Percentiles rank a stretch among this genome's conserved stretches.
These are phyloP conservation scores for Vinca minor DNA, from an alignment of 257 asterid genomes.

Conservation along the genomic window DNA sequence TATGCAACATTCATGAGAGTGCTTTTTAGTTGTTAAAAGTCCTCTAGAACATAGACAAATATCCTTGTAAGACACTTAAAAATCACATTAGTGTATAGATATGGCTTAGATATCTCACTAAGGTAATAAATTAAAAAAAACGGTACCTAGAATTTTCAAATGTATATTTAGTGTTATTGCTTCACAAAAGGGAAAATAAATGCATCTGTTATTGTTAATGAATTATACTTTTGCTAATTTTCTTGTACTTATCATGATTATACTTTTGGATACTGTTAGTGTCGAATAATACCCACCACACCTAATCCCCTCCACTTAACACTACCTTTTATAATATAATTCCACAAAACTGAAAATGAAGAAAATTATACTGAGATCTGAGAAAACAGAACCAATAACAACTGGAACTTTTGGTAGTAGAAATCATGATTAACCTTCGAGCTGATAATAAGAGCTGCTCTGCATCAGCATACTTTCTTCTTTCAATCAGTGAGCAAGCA, in stretches of 20 bases:
- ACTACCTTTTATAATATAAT: not conserved
- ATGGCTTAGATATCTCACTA: not conserved
- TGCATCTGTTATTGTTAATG: not conserved
- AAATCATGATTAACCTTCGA: constrained; percentile 49
- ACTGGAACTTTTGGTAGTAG: constrained; percentile 5
- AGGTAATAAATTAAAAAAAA: not conserved
- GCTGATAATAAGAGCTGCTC: constrained; percentile 82
- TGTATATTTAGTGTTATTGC: not conserved
- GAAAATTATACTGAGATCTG: constrained; percentile 1
- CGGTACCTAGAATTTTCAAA: not conserved
- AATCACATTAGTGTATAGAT: not conserved
- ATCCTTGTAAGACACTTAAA: not conserved
- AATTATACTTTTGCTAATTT: not conserved
- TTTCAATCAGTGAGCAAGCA: constrained; percentile 82
- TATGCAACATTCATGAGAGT: not conserved
- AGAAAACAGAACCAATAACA: not conserved
- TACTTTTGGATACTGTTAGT: not conserved
- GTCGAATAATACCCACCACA: not conserved
- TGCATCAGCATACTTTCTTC: constrained; percentile 57
- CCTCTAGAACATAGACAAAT: not conserved
- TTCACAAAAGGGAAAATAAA: not conserved
- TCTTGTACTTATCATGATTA: not conserved
- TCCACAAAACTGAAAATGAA: not conserved
- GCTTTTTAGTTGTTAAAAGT: not conserved
- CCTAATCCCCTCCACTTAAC: not conserved